These are phyloP conservation scores for Flaveria sonorensis DNA, from an alignment of 129 eudicot genomes.

Conservation along the genomic window DNA sequence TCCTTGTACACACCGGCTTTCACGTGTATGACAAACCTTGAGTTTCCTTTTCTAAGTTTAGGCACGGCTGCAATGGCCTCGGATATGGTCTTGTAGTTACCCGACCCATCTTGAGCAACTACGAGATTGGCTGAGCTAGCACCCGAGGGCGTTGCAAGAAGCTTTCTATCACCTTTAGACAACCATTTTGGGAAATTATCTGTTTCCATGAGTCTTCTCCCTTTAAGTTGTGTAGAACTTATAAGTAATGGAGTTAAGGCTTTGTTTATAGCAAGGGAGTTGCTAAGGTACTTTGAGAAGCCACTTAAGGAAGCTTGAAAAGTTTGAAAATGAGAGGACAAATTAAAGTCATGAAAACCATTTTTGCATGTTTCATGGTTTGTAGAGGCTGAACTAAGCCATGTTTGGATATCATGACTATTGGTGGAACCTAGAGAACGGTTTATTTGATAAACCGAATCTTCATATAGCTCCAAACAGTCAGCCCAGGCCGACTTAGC, in stretches of 20 bases:
- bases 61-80: conserved; percentile 51
- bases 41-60: conserved; percentile 30
- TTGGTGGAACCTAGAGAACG: conserved; percentile 42
- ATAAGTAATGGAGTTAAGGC: conserved; percentile 35
- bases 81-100: conserved; percentile 55
- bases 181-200: conserved; percentile 44
- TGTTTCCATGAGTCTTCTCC: conserved; percentile 40
- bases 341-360: conserved; percentile 53
- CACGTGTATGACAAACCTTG: conserved; percentile 54
- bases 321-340: conserved; percentile 37
- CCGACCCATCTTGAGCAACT: conserved; percentile 72
- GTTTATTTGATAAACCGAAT: conserved; percentile 46
- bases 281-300: conserved; percentile 44
- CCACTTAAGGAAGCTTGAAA: conserved; percentile 31
- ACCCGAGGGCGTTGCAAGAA: conserved; percentile 44
- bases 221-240: conserved; percentile 34
- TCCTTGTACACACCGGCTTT: conserved; percentile 62
- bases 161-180: conserved; percentile 41
- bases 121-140: conserved; percentile 40
- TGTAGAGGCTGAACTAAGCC: conserved; percentile 57
- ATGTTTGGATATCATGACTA: conserved; percentile 47
- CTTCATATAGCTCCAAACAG: conserved; percentile 69
- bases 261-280: conserved; percentile 60
- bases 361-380: conserved; percentile 58
- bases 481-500: conserved; percentile 64